Percentiles rank a stretch among this genome's conserved stretches.
phyloP scores from a whole-genome alignment of 176 grass and related monocot species.

The Hordeum marinum region DNA sequence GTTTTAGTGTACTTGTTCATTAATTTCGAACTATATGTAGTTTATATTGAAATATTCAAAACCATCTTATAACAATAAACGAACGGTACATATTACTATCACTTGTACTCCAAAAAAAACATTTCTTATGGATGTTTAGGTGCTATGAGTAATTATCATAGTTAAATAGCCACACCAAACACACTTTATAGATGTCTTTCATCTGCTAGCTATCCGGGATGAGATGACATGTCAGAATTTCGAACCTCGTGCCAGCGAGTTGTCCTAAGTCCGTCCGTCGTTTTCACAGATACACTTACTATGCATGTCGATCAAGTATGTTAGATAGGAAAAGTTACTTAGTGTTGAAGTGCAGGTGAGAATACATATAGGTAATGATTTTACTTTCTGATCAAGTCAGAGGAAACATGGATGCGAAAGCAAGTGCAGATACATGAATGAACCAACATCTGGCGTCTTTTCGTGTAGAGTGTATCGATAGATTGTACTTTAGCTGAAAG shows the following conservation, averaged over 20 bases:
- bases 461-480: constrained; percentile 32
- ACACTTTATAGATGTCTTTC: background rate
- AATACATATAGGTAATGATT: constrained; percentile 35
- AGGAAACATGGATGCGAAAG: constrained; percentile 50
- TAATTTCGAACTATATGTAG: too few relatives aligned
- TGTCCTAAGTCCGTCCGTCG: background rate
- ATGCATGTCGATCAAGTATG: too few relatives aligned
- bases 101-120: too few relatives aligned
- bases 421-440: constrained; percentile 45
- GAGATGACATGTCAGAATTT: background rate
- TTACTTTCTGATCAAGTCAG: constrained; percentile 49
- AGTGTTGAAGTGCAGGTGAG: constrained; percentile 10
- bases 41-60: too few relatives aligned
- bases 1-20: too few relatives aligned
- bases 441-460: constrained; percentile 47
- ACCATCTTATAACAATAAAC: too few relatives aligned
- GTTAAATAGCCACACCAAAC: background rate
- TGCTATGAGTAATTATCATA: too few relatives aligned
- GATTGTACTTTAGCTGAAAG: constrained; percentile 58
- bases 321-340: background rate
- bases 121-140: too few relatives aligned
- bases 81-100: too few relatives aligned
- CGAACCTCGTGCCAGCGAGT: background rate
- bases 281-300: background rate
- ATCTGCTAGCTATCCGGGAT: background rate